A percentile compares a stretch with the other conserved stretches of the same genome.
Conservation (phyloP, 176 grass and related monocot species). For the Thinopyrum elongatum region DNA sequence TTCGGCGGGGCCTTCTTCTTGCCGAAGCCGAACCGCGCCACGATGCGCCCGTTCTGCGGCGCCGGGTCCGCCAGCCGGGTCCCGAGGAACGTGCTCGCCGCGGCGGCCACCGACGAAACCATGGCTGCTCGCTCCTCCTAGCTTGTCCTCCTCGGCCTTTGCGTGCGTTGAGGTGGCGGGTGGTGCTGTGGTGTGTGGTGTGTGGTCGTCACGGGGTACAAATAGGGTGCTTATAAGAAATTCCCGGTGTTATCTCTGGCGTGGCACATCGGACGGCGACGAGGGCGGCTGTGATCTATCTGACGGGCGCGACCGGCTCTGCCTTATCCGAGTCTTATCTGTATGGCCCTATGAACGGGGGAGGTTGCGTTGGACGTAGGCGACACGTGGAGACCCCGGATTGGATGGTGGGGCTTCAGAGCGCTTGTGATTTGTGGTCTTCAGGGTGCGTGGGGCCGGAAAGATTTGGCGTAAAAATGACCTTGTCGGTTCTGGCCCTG, state of each 20-base stretch:
- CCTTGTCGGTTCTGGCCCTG: background rate
- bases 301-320: constrained; percentile 42
- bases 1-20: constrained; percentile 47
- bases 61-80: constrained; percentile 59
- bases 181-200: constrained; percentile 1
- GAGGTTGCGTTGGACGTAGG: background rate
- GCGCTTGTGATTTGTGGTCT: constrained; percentile 30
- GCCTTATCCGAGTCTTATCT: constrained; percentile 92
- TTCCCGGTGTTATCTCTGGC: constrained; percentile 52
- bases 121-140: constrained; percentile 29
- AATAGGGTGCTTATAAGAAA: constrained; percentile 52
- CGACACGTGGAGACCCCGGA: constrained; percentile 44
- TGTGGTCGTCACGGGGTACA: constrained; percentile 40
- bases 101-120: constrained; percentile 70
- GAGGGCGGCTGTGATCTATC: constrained; percentile 59
- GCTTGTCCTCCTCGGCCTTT: background rate
- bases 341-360: constrained; percentile 30
- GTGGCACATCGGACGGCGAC: constrained; percentile 44
- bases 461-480: constrained; percentile 49
- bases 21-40: constrained; percentile 69
- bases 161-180: background rate
- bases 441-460: constrained; percentile 1
- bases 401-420: constrained; percentile 33
- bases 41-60: constrained; percentile 57
- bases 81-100: constrained; percentile 82